Evolutionary conservation across 1,284 basidiomycete species (phyloP).

Genomic region (Sparassis latifolia): DNA sequence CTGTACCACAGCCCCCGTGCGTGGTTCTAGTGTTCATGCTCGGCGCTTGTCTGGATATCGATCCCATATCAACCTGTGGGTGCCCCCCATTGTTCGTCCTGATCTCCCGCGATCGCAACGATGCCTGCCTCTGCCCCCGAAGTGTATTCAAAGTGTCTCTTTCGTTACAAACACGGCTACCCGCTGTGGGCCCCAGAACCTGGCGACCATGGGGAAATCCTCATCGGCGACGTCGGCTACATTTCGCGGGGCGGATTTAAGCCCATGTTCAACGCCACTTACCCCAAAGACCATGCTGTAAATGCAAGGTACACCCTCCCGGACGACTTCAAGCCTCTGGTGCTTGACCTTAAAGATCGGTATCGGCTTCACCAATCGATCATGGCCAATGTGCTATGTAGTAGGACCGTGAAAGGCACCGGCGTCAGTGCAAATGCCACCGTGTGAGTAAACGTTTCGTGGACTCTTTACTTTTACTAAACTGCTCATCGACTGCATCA

Average conservation of each 20-base stretch:
- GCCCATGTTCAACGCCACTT: constrained; percentile 23
- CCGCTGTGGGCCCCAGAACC: constrained; percentile 19
- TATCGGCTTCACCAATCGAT: not conserved
- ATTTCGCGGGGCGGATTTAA: constrained; percentile 20
- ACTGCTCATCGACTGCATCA: not conserved
- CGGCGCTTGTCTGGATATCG: too few species aligned
- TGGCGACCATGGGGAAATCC: constrained; percentile 5
- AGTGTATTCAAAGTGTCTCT: constrained; percentile 13
- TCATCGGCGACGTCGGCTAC: constrained; percentile 25
- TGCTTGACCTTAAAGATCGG: not conserved
- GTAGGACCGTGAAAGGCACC: not conserved
- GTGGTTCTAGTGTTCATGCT: too few species aligned
- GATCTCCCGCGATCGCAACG: not conserved
- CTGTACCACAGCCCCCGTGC: too few species aligned
- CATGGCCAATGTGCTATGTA: not conserved
- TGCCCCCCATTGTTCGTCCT: too few species aligned
- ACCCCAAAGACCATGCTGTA: constrained; percentile 11
- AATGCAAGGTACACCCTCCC: constrained; percentile 12
- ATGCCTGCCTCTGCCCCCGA: constrained; percentile 3
- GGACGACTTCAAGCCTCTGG: constrained; percentile 3
- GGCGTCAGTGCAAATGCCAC: not conserved
- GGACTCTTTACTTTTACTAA: not conserved
- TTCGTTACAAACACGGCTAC: constrained; percentile 10
- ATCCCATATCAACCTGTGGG: too few species aligned
- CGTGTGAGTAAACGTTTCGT: not conserved